Evolutionary conservation across 139 green algal genomes (phyloP).

Genomic region (Parachlorella kessleri): DNA sequence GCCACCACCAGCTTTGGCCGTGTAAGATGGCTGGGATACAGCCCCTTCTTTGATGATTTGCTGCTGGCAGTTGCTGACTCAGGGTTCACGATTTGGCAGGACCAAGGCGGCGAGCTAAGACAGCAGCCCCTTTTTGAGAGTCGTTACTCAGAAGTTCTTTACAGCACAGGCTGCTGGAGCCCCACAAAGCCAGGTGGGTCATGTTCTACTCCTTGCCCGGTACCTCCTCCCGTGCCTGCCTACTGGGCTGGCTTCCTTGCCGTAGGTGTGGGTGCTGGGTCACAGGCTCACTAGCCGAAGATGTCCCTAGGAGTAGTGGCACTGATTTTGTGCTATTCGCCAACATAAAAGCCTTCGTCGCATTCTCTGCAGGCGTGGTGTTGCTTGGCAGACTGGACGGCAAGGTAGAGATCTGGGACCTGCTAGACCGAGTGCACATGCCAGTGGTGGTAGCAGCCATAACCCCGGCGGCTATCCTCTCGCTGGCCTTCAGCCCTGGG

Average conservation of each 20-base stretch:
- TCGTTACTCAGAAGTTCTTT: constrained; percentile 55
- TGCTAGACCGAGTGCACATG: constrained; percentile 81
- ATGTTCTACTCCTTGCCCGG: too few relatives aligned
- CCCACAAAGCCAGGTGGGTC: constrained; percentile 66
- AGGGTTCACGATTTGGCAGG: constrained; percentile 72
- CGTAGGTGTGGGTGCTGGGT: too few relatives aligned
- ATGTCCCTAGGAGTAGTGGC: too few relatives aligned
- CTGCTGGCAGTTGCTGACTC: constrained; percentile 79
- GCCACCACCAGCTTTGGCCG: constrained; percentile 60
- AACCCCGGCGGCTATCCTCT: constrained; percentile 56
- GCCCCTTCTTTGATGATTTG: constrained; percentile 84
- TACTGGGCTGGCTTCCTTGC: too few relatives aligned
- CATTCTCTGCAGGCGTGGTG: constrained; percentile 54
- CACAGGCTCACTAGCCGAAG: too few relatives aligned
- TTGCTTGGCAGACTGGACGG: constrained; percentile 63
- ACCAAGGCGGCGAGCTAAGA: constrained; percentile 3
- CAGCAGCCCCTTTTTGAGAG: constrained; percentile 62
- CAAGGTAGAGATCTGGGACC: constrained; percentile 78
- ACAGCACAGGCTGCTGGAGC: constrained; percentile 85
- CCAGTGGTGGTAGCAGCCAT: constrained; percentile 58
- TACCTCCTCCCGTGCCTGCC: too few relatives aligned
- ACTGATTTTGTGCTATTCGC: too few relatives aligned
- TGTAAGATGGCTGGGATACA: constrained; percentile 64
- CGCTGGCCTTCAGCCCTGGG: constrained; percentile 57
- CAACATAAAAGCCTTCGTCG: too few relatives aligned